These are phyloP conservation scores for Chenopodium quinoa DNA, from an alignment of 148 eudicot genomes.

Conservation along the genomic window DNA sequence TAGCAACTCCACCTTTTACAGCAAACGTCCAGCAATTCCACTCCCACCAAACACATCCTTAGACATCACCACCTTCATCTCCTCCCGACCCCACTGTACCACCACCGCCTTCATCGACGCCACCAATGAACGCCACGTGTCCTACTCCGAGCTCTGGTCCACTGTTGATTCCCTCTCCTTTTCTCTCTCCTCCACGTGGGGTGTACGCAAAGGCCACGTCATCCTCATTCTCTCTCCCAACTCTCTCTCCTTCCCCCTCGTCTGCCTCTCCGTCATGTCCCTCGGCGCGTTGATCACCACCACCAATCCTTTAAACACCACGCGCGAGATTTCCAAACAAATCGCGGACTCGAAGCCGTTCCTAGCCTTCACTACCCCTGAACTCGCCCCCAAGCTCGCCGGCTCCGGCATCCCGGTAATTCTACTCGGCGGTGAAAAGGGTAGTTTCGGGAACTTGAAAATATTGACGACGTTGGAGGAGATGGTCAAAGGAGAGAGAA, in stretches of 20 bases:
- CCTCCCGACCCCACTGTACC: conserved; percentile 66
- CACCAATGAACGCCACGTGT: conserved; percentile 45
- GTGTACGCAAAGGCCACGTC: conserved; percentile 70
- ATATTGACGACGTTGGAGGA: conserved; percentile 40
- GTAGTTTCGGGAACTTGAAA: not conserved
- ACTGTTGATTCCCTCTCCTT: conserved; percentile 62
- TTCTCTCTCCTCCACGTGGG: conserved; percentile 50
- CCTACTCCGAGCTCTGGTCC: conserved; percentile 55
- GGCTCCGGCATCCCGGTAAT: conserved; percentile 40
- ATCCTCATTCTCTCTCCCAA: conserved; percentile 76
- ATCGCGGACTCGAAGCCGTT: conserved; percentile 58
- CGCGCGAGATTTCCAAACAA: conserved; percentile 60
- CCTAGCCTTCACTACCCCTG: conserved; percentile 59
- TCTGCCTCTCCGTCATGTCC: conserved; percentile 76
- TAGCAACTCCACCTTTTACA: conserved; percentile 55
- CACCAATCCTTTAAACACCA: conserved; percentile 76
- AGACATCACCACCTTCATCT: conserved; percentile 82
- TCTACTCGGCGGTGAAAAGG: conserved; percentile 28
- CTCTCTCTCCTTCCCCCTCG: conserved; percentile 79
- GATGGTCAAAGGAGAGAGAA: conserved; percentile 31
- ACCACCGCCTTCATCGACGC: conserved; percentile 81
- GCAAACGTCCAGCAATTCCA: conserved; percentile 66
- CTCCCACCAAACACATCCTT: conserved; percentile 49
- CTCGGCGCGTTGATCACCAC: conserved; percentile 91
- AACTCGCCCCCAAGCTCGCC: conserved; percentile 52